A percentile compares a stretch with the other conserved stretches of the same genome.
These are phyloP conservation scores for Penicillium occitanis DNA, from an alignment of 2,329 filamentous ascomycete genomes.

Conservation along the genomic window DNA sequence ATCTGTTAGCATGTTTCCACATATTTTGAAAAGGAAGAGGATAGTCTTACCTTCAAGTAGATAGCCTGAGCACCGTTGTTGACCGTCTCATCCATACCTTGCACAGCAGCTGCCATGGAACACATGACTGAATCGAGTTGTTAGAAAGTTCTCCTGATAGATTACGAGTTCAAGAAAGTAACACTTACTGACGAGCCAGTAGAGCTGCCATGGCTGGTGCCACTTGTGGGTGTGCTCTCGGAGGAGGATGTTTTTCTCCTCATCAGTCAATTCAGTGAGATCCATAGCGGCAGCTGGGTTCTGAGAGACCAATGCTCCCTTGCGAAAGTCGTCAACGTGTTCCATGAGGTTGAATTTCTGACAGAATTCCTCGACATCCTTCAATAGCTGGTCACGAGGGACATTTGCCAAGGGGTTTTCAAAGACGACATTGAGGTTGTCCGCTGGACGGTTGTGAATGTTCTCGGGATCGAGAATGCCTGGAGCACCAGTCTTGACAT, in stretches of 20 bases:
- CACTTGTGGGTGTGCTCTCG: conserved; percentile 53
- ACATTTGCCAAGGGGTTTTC: conserved; percentile 58
- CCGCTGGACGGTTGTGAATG: conserved; percentile 27
- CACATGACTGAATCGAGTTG: conserved; percentile 42
- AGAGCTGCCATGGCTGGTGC: conserved; percentile 51
- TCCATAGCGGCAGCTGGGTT: conserved; percentile 51
- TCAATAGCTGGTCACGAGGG: conserved; percentile 52
- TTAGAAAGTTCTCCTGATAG: not conserved
- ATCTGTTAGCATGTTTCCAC: conserved; percentile 4
- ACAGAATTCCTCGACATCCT: conserved; percentile 57
- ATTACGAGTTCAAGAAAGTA: not conserved
- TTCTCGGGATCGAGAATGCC: conserved; percentile 26
- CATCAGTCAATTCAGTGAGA: conserved; percentile 48
- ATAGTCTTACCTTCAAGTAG: conserved; percentile 31
- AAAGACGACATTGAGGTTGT: conserved; percentile 41
- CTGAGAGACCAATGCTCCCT: conserved; percentile 55
- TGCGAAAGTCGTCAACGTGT: conserved; percentile 51
- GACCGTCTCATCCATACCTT: conserved; percentile 54
- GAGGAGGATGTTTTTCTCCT: conserved; percentile 44
- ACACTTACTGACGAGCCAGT: conserved; percentile 45
- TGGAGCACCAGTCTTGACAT: conserved; percentile 15
- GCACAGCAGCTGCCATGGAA: conserved; percentile 56
- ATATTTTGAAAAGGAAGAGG: not conserved
- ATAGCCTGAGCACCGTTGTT: conserved; percentile 49
- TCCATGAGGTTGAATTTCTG: conserved; percentile 50